Conservation (phyloP, 768 basidiomycete genomes). For the Tricholoma hemisulphureum region DNA sequence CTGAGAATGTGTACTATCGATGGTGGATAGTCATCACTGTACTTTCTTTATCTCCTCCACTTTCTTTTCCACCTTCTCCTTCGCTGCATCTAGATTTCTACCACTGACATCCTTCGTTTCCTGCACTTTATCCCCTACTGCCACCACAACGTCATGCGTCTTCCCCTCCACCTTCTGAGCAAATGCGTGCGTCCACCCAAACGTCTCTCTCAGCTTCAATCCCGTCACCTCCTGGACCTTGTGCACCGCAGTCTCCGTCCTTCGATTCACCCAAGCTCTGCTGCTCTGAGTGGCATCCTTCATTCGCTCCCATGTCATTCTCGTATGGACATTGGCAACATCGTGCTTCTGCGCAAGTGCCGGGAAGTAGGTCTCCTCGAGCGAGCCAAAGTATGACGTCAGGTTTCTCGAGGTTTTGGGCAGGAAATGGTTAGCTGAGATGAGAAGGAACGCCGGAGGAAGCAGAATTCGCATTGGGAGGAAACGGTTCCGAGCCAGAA, state of each 20-base stretch:
- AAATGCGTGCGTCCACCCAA: conserved; percentile 40
- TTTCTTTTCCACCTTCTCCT: conserved; percentile 8
- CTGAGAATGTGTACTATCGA: too few relatives aligned
- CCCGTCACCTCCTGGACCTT: conserved; percentile 70
- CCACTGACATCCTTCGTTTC: conserved; percentile 16
- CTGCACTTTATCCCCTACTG: conserved; percentile 25
- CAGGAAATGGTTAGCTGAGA: conserved; percentile 80
- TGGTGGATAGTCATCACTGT: too few relatives aligned
- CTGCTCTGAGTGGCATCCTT: conserved; percentile 52
- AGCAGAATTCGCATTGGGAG: conserved; percentile 68
- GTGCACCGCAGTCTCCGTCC: conserved; percentile 48
- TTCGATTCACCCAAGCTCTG: conserved; percentile 40
- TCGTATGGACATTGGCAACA: conserved; percentile 57
- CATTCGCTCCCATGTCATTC: conserved; percentile 57
- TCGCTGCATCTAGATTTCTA: conserved; percentile 24
- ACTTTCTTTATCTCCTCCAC: not conserved
- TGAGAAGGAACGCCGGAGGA: conserved; percentile 70
- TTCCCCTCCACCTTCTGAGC: conserved; percentile 19
- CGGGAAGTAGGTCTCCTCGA: conserved; percentile 76
- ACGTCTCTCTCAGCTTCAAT: conserved; percentile 61
- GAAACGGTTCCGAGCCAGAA: conserved; percentile 76
- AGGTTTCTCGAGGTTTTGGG: conserved; percentile 78
- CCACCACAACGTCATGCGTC: conserved; percentile 21
- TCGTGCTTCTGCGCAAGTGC: conserved; percentile 65
- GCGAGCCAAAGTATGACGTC: conserved; percentile 55